These are phyloP conservation scores for Tagetes patula DNA, from an alignment of 129 eudicot genomes.

Conservation along the genomic window DNA sequence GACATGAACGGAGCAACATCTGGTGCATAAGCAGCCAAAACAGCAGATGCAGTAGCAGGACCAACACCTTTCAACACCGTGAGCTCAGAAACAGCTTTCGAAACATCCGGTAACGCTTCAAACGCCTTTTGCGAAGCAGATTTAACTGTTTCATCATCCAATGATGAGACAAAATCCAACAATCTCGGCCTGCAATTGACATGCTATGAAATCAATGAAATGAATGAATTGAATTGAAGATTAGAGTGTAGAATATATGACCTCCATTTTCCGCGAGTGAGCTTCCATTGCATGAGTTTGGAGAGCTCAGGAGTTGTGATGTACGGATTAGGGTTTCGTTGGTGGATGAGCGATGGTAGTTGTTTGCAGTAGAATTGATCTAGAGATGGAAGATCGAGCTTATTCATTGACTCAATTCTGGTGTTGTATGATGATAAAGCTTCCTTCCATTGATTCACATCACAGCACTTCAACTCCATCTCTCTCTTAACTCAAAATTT, in stretches of 20 bases:
- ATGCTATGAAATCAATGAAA: too few relatives aligned
- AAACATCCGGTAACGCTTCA: slow-evolving; percentile 54
- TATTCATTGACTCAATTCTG: slow-evolving; percentile 45
- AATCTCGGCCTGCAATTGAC: slow-evolving; percentile 56
- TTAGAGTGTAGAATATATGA: neutral
- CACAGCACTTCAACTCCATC: slow-evolving; percentile 56
- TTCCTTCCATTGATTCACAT: slow-evolving; percentile 50
- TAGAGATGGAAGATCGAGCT: slow-evolving; percentile 52
- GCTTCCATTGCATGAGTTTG: slow-evolving; percentile 89
- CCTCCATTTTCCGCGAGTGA: slow-evolving; percentile 86
- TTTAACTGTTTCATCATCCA: slow-evolving; percentile 62
- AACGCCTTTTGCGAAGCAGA: slow-evolving; percentile 69
- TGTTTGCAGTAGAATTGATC: slow-evolving; percentile 65
- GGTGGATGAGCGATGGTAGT: slow-evolving; percentile 55
- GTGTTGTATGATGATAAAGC: slow-evolving; percentile 51
- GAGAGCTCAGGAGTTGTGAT: slow-evolving; percentile 73
- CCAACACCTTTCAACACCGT: slow-evolving; percentile 85
- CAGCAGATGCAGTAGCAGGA: slow-evolving; percentile 92
- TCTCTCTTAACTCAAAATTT: neutral
- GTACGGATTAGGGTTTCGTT: slow-evolving; percentile 71
- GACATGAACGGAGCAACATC: slow-evolving; percentile 87
- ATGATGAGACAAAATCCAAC: slow-evolving; percentile 56
- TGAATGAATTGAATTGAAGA: neutral
- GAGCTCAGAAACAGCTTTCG: slow-evolving; percentile 61
- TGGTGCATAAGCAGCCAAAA: slow-evolving; percentile 85